phyloP scores from a whole-genome alignment of 192 early-diverging fungal genomes.

The Entrophospora sp. region DNA sequence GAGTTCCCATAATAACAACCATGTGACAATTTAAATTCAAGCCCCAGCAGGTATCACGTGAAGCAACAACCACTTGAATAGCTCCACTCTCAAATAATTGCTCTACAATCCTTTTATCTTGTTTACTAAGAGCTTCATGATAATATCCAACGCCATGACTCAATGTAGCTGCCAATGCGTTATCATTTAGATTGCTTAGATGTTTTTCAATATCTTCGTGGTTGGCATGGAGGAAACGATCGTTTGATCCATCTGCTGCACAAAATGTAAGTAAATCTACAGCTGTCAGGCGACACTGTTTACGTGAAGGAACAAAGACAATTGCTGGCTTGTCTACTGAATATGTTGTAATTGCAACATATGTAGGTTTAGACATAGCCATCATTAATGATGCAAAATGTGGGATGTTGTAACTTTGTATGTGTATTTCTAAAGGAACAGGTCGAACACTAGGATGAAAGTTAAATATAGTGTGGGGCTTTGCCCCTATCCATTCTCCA shows the following conservation, averaged over 20 bases:
- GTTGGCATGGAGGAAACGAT: conserved; percentile 65
- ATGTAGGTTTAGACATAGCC: conserved; percentile 83
- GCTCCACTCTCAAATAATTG: conserved; percentile 66
- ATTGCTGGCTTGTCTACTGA: conserved; percentile 63
- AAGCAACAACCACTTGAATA: conserved; percentile 85
- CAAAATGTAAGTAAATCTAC: conserved; percentile 75
- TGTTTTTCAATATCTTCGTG: conserved; percentile 52
- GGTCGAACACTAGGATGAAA: conserved; percentile 91
- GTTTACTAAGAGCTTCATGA: conserved; percentile 79
- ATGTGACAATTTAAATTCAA: conserved; percentile 74
- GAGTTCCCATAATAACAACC: conserved; percentile 94
- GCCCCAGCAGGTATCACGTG: conserved; percentile 88
- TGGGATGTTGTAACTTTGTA: conserved; percentile 83
- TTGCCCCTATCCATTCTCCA: conserved; percentile 93
- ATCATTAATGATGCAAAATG: conserved; percentile 96
- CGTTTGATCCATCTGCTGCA: conserved; percentile 63
- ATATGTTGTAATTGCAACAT: conserved; percentile 61
- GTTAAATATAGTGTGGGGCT: conserved; percentile 73
- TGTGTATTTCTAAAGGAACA: conserved; percentile 89
- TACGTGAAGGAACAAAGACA: conserved; percentile 87
- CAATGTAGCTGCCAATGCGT: conserved; percentile 60
- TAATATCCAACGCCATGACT: conserved; percentile 79
- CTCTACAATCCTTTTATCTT: conserved; percentile 66
- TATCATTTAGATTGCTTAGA: conserved; percentile 62
- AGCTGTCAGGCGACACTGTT: conserved; percentile 82